A percentile compares a stretch with the other conserved stretches of the same genome.
Conservation (phyloP, 371 early-diverging fungal species). For the Mortierella sp. region DNA sequence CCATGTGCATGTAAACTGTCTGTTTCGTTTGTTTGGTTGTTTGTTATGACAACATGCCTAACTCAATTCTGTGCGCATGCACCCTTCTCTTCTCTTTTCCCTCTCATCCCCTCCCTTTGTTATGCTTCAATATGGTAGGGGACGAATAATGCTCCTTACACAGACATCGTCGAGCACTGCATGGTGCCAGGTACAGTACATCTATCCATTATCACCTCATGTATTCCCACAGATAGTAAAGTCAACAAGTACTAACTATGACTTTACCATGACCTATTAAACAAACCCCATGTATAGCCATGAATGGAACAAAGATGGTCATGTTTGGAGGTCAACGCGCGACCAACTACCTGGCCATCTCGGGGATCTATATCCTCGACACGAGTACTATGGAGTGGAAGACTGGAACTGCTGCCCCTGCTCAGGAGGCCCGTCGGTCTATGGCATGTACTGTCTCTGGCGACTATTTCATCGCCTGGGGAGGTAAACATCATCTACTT, state of each 20-base stretch:
- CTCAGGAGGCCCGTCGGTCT: background rate
- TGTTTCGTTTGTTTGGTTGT: background rate
- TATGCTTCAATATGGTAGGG: background rate
- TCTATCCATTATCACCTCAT: background rate
- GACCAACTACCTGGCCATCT: background rate
- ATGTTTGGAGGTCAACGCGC: background rate
- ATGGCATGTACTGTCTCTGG: constrained; percentile 13
- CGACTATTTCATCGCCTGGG: constrained; percentile 8
- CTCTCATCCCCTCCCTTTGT: background rate
- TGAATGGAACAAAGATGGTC: background rate
- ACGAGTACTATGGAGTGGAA: background rate
- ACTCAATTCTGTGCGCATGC: background rate
- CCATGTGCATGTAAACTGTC: background rate
- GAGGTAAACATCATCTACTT: background rate
- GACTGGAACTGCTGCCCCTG: background rate
- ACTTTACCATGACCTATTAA: background rate
- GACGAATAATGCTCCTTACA: background rate
- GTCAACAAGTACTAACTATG: background rate
- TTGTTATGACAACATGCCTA: background rate
- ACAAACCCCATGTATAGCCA: background rate
- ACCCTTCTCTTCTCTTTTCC: background rate
- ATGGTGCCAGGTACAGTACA: constrained; percentile 8
- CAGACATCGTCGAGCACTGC: background rate
- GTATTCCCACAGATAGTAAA: background rate
- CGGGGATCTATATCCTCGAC: background rate